Evolutionary conservation across 2,329 filamentous ascomycete genomes (phyloP).

Genomic region (Geoglossum cookeanum): DNA sequence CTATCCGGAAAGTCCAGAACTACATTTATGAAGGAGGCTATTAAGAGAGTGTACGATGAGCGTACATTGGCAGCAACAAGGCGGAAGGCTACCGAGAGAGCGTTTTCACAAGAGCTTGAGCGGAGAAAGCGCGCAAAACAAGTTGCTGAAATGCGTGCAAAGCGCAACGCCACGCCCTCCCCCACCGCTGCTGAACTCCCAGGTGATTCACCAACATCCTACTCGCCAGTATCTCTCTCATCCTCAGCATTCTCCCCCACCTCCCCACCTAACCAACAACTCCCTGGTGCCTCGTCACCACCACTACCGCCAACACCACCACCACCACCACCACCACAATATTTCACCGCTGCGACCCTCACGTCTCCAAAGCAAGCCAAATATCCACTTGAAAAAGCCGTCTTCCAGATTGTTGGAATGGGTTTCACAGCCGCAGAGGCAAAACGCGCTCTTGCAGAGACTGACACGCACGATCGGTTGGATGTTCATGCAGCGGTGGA

Average conservation of each 20-base stretch:
- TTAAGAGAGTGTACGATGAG: constrained; percentile 39
- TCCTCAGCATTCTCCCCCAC: not conserved
- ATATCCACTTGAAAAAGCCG: constrained; percentile 36
- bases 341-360: constrained; percentile 8
- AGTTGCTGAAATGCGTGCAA: not conserved
- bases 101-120: not conserved
- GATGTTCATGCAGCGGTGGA: constrained; percentile 37
- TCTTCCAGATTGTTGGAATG: constrained; percentile 37
- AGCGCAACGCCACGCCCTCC: constrained; percentile 1
- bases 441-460: constrained; percentile 36
- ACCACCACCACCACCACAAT: constrained; percentile 6
- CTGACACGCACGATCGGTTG: constrained; percentile 39
- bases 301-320: not conserved
- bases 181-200: not conserved
- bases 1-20: constrained; percentile 27
- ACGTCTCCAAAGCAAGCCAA: constrained; percentile 19
- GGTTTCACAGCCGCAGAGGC: constrained; percentile 37
- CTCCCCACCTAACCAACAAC: not conserved
- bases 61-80: constrained; percentile 21
- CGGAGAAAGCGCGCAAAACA: constrained; percentile 5
- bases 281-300: not conserved
- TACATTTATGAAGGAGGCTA: constrained; percentile 40
- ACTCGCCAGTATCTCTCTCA: not conserved
- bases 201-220: not conserved
- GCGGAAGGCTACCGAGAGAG: constrained; percentile 3